These are phyloP conservation scores for Capsella rubella DNA, from an alignment of 441 rosid genomes.

Conservation along the genomic window DNA sequence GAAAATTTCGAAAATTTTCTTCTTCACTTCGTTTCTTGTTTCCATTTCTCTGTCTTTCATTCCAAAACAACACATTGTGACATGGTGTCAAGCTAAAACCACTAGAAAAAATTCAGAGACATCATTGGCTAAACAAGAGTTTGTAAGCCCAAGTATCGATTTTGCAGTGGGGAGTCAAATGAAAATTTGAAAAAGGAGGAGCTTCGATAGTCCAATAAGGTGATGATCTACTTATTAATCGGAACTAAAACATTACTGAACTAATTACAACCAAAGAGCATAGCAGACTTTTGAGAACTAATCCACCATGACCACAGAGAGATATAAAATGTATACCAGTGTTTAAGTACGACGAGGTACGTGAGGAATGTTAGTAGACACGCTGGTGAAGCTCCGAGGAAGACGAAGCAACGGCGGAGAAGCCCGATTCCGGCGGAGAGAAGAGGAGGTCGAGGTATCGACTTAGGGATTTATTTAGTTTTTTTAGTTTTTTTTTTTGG, in stretches of 20 bases:
- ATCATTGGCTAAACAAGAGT: no score
- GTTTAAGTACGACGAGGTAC: neutral
- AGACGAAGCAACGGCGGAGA: neutral
- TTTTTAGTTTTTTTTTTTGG: no score
- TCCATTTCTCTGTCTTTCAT: conserved; percentile 45
- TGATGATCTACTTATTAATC: neutral
- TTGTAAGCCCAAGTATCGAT: no score
- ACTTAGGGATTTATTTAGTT: neutral
- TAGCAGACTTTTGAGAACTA: neutral
- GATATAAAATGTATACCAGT: neutral
- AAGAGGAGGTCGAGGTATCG: neutral
- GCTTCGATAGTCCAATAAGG: neutral
- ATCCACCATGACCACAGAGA: neutral
- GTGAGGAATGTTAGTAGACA: no score
- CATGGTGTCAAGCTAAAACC: conserved; percentile 21
- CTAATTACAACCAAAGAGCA: neutral
- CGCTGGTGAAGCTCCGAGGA: neutral
- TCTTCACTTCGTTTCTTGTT: conserved; percentile 44
- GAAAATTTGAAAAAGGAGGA: neutral
- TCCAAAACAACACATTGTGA: conserved; percentile 9
- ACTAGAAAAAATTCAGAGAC: neutral
- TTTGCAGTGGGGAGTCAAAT: no score
- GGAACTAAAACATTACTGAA: neutral
- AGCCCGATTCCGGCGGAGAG: conserved; percentile 10
- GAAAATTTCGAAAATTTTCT: conserved; percentile 49